These are phyloP conservation scores for Lachnellula cervina DNA, from an alignment of 2,329 filamentous ascomycete genomes.

Conservation along the genomic window DNA sequence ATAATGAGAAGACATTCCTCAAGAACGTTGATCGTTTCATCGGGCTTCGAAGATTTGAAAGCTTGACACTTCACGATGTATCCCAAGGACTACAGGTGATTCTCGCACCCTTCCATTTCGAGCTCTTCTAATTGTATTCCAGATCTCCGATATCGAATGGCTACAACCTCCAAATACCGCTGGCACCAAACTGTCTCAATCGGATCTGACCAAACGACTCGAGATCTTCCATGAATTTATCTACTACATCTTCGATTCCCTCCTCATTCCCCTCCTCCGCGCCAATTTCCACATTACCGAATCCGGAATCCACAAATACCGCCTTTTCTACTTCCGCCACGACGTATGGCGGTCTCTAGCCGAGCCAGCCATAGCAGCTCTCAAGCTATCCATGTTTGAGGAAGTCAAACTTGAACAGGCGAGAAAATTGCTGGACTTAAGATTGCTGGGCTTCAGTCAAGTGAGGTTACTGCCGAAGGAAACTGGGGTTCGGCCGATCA, in stretches of 20 bases:
- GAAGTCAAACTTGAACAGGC: constrained; percentile 60
- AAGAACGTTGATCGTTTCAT: constrained; percentile 74
- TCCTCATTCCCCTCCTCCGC: constrained; percentile 80
- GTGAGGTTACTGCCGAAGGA: constrained; percentile 80
- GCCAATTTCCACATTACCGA: constrained; percentile 94
- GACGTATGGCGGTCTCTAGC: constrained; percentile 80
- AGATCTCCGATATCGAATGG: constrained; percentile 71
- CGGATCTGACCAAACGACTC: constrained; percentile 68
- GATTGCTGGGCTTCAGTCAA: constrained; percentile 69
- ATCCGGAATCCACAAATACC: constrained; percentile 72
- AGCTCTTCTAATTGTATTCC: constrained; percentile 5
- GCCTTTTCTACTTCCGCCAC: constrained; percentile 89
- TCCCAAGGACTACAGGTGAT: constrained; percentile 69
- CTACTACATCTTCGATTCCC: constrained; percentile 89
- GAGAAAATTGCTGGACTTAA: constrained; percentile 51
- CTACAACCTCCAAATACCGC: constrained; percentile 51
- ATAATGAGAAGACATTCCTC: constrained; percentile 61
- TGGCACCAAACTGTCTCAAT: constrained; percentile 56
- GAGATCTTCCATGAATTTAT: constrained; percentile 81
- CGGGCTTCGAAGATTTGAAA: constrained; percentile 73
- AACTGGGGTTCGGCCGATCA: constrained; percentile 72
- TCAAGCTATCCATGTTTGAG: constrained; percentile 74
- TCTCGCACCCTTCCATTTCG: not conserved
- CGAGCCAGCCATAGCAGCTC: constrained; percentile 61
- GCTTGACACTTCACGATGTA: constrained; percentile 71